Percentiles rank a stretch among this genome's conserved stretches.
Evolutionary conservation across 352 stramenopile genomes (phyloP).

Genomic region (Peronospora belbahrii): DNA sequence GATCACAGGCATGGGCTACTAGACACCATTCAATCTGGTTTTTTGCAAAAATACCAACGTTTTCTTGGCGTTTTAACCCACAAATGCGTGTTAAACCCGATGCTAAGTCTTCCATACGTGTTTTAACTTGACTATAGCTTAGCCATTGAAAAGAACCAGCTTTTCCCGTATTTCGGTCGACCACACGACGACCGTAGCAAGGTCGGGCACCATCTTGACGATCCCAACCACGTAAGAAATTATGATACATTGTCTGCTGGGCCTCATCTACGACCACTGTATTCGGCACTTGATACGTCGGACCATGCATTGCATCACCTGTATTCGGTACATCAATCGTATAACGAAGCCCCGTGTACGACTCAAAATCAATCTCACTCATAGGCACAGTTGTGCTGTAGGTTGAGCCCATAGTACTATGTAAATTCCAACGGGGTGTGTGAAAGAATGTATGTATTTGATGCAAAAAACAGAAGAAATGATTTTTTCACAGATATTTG

Average conservation of each 20-base stretch:
- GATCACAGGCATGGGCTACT: conserved; percentile 43
- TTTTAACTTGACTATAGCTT: conserved; percentile 42
- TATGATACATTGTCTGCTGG: conserved; percentile 42
- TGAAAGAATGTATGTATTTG: too few relatives aligned
- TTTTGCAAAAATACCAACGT: conserved; percentile 57
- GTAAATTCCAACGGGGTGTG: too few relatives aligned
- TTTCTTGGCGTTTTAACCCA: conserved; percentile 36
- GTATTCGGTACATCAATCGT: conserved; percentile 33
- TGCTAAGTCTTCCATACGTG: conserved; percentile 31
- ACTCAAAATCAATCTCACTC: conserved; percentile 54
- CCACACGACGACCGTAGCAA: conserved; percentile 8
- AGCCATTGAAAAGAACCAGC: conserved; percentile 49
- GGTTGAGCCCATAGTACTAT: conserved; percentile 48
- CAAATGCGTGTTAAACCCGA: conserved; percentile 29
- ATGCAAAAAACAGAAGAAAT: too few relatives aligned
- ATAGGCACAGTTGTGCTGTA: conserved; percentile 31
- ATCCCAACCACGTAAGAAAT: conserved; percentile 27
- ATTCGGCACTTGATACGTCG: conserved; percentile 30
- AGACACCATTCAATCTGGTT: conserved; percentile 70
- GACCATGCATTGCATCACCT: conserved; percentile 29
- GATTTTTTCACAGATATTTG: too few relatives aligned
- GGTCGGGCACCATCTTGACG: conserved; percentile 2
- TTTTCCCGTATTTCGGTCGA: conserved; percentile 27
- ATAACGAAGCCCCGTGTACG: conserved; percentile 39
- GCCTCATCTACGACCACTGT: conserved; percentile 24